phyloP scores from a whole-genome alignment of 805 yeast genomes.

The Kodamaea restingae region DNA sequence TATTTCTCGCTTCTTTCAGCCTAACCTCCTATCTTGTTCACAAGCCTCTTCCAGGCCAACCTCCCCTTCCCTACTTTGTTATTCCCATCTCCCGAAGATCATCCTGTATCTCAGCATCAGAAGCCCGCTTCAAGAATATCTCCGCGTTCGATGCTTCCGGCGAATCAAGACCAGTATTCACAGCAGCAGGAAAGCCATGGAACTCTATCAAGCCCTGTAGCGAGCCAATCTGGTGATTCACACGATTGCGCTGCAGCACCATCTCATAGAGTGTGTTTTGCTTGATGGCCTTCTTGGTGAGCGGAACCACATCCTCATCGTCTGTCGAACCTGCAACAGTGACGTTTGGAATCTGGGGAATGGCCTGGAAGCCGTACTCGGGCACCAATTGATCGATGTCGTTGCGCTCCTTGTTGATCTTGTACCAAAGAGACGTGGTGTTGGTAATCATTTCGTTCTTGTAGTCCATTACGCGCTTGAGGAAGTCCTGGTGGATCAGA shows the following conservation, averaged over 20 bases:
- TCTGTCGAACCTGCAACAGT: slow-evolving; percentile 18
- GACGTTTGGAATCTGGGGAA: slow-evolving; percentile 29
- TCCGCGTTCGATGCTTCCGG: slow-evolving; percentile 24
- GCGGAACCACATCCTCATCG: slow-evolving; percentile 14
- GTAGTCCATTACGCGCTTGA: slow-evolving; percentile 62
- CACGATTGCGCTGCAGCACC: slow-evolving; percentile 62
- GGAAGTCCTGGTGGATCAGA: slow-evolving; percentile 77
- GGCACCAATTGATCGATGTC: slow-evolving; percentile 66
- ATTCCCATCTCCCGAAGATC: slow-evolving; percentile 70
- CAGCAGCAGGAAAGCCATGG: slow-evolving; percentile 79
- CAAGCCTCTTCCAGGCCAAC: too few species aligned
- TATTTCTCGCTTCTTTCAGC: too few species aligned
- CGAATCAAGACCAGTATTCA: slow-evolving; percentile 38
- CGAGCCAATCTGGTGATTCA: slow-evolving; percentile 65
- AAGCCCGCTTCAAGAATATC: slow-evolving; percentile 50
- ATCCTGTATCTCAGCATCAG: slow-evolving; percentile 66
- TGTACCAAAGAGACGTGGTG: slow-evolving; percentile 87
- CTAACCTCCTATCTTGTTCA: too few species aligned
- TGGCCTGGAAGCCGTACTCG: slow-evolving; percentile 45
- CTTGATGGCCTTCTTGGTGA: slow-evolving; percentile 32
- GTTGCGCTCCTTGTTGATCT: slow-evolving; percentile 83
- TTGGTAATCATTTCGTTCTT: slow-evolving; percentile 61
- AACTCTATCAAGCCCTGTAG: slow-evolving; percentile 63
- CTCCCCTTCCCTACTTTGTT: too few species aligned
- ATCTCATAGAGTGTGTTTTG: slow-evolving; percentile 39